These are phyloP conservation scores for Solanum paucissectum DNA, from an alignment of 257 asterid genomes.

Conservation along the genomic window DNA sequence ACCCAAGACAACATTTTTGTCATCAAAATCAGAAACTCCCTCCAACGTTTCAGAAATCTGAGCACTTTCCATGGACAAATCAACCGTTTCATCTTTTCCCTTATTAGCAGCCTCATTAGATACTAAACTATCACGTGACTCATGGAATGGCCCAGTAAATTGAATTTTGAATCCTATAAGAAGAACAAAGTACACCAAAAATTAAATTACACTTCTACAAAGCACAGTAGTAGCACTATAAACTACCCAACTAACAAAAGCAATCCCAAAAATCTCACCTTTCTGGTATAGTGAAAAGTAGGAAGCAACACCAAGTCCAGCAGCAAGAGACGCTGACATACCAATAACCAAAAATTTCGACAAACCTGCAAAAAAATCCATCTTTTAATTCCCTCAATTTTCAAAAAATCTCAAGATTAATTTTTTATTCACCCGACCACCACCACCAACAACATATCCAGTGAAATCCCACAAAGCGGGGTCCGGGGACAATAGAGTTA, in stretches of 20 bases:
- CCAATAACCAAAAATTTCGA: constrained; percentile 40
- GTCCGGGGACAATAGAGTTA: background rate
- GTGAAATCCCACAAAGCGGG: background rate
- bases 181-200: background rate
- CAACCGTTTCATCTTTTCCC: constrained; percentile 20
- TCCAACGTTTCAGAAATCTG: constrained; percentile 19
- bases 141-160: constrained; percentile 20
- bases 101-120: constrained; percentile 12
- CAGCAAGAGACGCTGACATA: constrained; percentile 48
- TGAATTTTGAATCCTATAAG: constrained; percentile 35
- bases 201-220: background rate
- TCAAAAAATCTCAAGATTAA: background rate
- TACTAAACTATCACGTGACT: constrained; percentile 12
- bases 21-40: constrained; percentile 19
- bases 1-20: constrained; percentile 28
- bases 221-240: background rate
- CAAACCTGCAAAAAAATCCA: constrained; percentile 29
- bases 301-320: constrained; percentile 47
- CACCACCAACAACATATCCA: background rate
- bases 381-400: constrained; percentile 1
- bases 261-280: constrained; percentile 19
- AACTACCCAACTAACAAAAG: background rate
- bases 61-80: constrained; percentile 18
- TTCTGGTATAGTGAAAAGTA: constrained; percentile 36
- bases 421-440: background rate